Evolutionary conservation across 768 basidiomycete species (phyloP), one percentile per base, ranked within the genome.

Genomic region (Kwoniella sp.): DNA sequence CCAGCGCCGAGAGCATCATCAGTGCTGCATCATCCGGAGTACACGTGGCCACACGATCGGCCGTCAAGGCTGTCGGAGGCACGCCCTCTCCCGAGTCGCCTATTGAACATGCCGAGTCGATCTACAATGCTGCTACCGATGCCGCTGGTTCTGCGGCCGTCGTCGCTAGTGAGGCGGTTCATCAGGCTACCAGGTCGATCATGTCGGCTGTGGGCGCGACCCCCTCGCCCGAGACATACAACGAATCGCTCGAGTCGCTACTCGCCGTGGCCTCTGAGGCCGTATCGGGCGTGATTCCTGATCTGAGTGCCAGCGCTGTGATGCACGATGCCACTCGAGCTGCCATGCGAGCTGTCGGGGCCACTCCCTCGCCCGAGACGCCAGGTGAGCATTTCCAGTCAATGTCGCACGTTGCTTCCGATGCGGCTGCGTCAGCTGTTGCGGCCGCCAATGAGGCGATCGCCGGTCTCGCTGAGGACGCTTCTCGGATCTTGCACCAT

Each of bases 191-290:
- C 10, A 56, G 65, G 27, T 65, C 65, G 7, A 60, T 50, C 19
- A 62, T 63, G 22, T 57, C 49, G 42, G 65, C 68, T 19, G 63
- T 48, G 6, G 68, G 65, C 1, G 60, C 57, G 8, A 67, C 65
- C 34, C 66, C 69, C 14, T 53, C 57, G 2, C 61, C 69, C 2
- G 69, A 70, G 40, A 46, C 39, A 22, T 34, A 57, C 9, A 46
- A 47, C 20, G 69, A 68, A 48, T 48, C 62, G n/a, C 50, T 59
- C 41, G 63, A 59, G 47, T 58, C 60, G 7, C 36, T 44, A 9
- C 37, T 54, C 9, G 50, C 50, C 11, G 50, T 38, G 25, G 62
- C 37, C 6, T 34, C 43, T 2, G 45, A 53, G 17, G 54, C 31
- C 12, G 41, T 44, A 5, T 22, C 38, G 11, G 39, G 29, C 14